These are phyloP conservation scores for Botrytis fabae DNA, from an alignment of 2,329 filamentous ascomycete species.

Conservation along the genomic window DNA sequence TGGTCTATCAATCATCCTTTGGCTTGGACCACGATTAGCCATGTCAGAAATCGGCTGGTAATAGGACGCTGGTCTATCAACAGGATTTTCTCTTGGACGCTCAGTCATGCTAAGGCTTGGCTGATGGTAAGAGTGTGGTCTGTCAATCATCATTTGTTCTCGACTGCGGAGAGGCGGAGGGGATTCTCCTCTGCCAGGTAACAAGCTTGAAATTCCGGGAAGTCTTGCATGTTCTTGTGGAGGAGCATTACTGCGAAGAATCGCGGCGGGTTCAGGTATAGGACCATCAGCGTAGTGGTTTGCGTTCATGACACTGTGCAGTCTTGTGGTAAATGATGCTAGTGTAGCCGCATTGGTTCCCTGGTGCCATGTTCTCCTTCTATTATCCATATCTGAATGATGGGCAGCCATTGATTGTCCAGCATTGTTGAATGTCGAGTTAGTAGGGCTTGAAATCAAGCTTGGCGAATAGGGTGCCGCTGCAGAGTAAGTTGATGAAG, in stretches of 20 bases:
- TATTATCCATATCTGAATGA: conserved; percentile 69
- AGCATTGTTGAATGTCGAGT: conserved; percentile 62
- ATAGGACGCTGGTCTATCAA: background rate
- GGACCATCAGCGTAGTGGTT: conserved; percentile 50
- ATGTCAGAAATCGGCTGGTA: background rate
- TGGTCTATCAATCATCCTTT: background rate
- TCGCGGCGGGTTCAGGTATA: conserved; percentile 32
- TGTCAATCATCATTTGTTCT: conserved; percentile 78
- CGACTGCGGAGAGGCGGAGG: conserved; percentile 64
- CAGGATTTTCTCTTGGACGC: background rate
- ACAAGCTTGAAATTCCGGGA: conserved; percentile 90
- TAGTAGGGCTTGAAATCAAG: conserved; percentile 66
- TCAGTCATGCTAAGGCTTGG: conserved; percentile 41
- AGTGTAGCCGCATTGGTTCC: conserved; percentile 60
- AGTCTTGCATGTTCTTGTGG: conserved; percentile 59
- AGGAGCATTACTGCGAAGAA: conserved; percentile 43
- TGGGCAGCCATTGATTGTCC: conserved; percentile 64
- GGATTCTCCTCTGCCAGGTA: conserved; percentile 65
- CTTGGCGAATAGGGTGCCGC: conserved; percentile 60
- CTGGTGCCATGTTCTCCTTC: conserved; percentile 88
- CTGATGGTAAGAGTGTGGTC: conserved; percentile 24
- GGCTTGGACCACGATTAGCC: background rate
- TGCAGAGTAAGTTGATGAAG: conserved; percentile 54
- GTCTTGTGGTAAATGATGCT: conserved; percentile 60
- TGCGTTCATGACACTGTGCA: conserved; percentile 75